Base-by-base conservation (phyloP, 192 early-diverging fungal genomes). In the Backusella luteola region DNA sequence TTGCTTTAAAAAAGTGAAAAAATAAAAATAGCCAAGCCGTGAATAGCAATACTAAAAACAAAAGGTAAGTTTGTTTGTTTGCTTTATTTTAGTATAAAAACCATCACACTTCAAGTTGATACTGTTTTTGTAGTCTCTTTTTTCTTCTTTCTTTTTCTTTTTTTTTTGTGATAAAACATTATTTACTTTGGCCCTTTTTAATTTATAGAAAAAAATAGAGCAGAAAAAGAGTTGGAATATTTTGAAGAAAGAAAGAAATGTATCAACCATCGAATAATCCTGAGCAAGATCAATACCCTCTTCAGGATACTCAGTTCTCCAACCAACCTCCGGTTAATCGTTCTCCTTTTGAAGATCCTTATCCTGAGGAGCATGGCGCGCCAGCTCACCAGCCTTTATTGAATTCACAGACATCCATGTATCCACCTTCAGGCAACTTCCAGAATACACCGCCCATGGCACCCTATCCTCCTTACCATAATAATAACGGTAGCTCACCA, bases 251-350 rank as follows among this genome's bases (percentile, higher is more conserved):
- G 23, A 63, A 35, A 69, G 35, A 39, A 36, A 79, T 79, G 78
- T 75, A 74, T 66, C 77, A 76, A 53, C 44, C 67, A 34, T 12
- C 44, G 21, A 66, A 73, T 32, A 71, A 74, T 14, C 35, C 38
- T 46, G 76, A 74, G 32, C 67, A 74, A 34, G 82, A 83, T 69
- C 78, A 79, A 42, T 83, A 79, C 66, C 82, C 82, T 77, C 56
- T 83, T 66, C 49, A 79, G 19, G 80, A 81, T 32, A 81, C 80
- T 15, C 78, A 79, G 17, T 83, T 83, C 36, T 42, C 71, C 34
- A 66, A 76, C 4, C 71, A 70, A 36, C 73, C 79, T 56, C 66
- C 77, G 39, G 63, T 79, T 6, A 59, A 46, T 26, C 71, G 66
- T 4, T 77, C 75, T 19, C 78, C 71, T 67, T 75, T 75, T 73